These are phyloP conservation scores for Coniosporium apollinis DNA, from an alignment of 495 filamentous ascomycete genomes.

Conservation along the genomic window DNA sequence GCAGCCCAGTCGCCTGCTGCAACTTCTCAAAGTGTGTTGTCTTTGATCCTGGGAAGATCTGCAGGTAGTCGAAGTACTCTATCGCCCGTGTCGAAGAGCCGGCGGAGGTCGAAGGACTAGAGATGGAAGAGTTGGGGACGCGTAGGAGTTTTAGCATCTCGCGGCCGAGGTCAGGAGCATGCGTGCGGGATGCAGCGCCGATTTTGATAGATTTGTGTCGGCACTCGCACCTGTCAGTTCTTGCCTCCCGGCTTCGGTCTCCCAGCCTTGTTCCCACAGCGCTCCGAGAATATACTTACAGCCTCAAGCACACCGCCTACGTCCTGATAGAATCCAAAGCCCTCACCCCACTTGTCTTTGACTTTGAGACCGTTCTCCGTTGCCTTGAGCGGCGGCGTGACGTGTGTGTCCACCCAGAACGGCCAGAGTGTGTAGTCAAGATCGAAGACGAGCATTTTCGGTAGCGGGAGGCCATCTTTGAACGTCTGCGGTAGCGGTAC, in stretches of 20 bases:
- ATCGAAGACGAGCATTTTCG: slow-evolving; percentile 79
- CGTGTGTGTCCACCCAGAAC: slow-evolving; percentile 92
- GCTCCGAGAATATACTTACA: slow-evolving; percentile 20
- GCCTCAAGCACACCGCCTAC: slow-evolving; percentile 55
- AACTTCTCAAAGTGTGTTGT: slow-evolving; percentile 65
- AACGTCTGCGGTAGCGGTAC: slow-evolving; percentile 34
- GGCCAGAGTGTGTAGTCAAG: slow-evolving; percentile 97
- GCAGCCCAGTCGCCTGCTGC: slow-evolving; percentile 44
- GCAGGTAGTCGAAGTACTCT: slow-evolving; percentile 67
- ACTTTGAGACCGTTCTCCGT: slow-evolving; percentile 16
- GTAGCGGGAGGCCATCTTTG: slow-evolving; percentile 62
- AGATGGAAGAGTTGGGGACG: slow-evolving; percentile 35
- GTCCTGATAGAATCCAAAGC: slow-evolving; percentile 66
- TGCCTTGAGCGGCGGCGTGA: slow-evolving; percentile 60
- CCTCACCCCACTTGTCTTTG: slow-evolving; percentile 47
- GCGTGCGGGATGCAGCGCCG: slow-evolving; percentile 68
- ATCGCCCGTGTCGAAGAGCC: slow-evolving; percentile 30
- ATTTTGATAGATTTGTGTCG: slow-evolving; percentile 37
- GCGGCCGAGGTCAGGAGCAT: slow-evolving; percentile 60
- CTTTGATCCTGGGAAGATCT: slow-evolving; percentile 85
- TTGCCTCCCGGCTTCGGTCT: neutral
- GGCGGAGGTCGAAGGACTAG: slow-evolving; percentile 19
- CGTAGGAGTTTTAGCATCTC: slow-evolving; percentile 64
- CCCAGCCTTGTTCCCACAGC: neutral
- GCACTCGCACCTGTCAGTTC: slow-evolving; percentile 3